Evolutionary conservation across 805 yeast species (phyloP).

Genomic region (Candida gorgasii): DNA sequence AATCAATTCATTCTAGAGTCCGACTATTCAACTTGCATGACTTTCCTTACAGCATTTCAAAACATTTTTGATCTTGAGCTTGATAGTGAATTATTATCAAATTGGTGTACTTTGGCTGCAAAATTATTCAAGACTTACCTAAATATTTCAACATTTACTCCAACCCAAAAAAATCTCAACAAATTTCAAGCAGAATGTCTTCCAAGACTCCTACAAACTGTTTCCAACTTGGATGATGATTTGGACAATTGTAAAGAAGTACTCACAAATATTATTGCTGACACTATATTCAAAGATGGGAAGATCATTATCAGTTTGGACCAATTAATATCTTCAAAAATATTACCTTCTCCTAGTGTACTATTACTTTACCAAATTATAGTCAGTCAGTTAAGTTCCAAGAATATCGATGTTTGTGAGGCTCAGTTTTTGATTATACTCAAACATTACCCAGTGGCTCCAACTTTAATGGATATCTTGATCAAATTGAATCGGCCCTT

Average conservation of each 20-base stretch:
- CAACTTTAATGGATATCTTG: conserved; percentile 47
- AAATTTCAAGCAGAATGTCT: conserved; percentile 27
- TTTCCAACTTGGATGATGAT: conserved; percentile 13
- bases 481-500: conserved; percentile 52
- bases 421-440: conserved; percentile 46
- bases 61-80: conserved; percentile 10
- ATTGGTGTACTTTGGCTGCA: conserved; percentile 28
- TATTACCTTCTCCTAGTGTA: conserved; percentile 14
- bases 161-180: conserved; percentile 30
- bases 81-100: conserved; percentile 4
- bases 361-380: conserved; percentile 24
- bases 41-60: conserved; percentile 25
- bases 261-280: conserved; percentile 6
- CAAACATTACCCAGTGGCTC: conserved; percentile 40
- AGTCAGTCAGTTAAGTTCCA: conserved; percentile 30
- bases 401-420: conserved; percentile 47
- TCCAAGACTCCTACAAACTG: conserved; percentile 13
- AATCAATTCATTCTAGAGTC: conserved; percentile 26
- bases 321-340: conserved; percentile 25
- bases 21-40: conserved; percentile 32
- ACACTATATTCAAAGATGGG: conserved; percentile 19
- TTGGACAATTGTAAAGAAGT: conserved; percentile 4
- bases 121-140: conserved; percentile 25
- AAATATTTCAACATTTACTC: conserved; percentile 19
- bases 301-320: conserved; percentile 16